Conservation (phyloP, 2,329 filamentous ascomycete genomes). For the Nemania diffusa region DNA sequence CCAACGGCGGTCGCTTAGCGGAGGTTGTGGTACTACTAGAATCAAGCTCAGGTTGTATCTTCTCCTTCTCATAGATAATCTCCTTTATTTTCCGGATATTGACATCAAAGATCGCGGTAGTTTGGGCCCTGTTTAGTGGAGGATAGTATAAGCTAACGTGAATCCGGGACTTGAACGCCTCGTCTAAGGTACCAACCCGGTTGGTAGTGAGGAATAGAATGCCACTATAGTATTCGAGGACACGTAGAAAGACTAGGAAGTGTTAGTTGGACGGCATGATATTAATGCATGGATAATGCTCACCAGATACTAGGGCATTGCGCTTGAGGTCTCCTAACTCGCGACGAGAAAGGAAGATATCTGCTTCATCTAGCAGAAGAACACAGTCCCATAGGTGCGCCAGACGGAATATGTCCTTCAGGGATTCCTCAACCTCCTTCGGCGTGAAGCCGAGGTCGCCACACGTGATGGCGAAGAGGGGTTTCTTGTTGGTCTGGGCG, state of each 20-base stretch:
- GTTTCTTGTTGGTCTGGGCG: constrained; percentile 1
- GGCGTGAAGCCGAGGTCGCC: constrained; percentile 6
- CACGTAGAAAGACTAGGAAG: constrained; percentile 14
- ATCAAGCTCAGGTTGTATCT: not conserved
- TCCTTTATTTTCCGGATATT: constrained; percentile 8
- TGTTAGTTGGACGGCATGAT: not conserved
- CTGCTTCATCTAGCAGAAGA: constrained; percentile 18
- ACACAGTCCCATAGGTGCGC: constrained; percentile 16
- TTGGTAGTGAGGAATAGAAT: constrained; percentile 24
- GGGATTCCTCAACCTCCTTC: not conserved
- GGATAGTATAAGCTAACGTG: constrained; percentile 20
- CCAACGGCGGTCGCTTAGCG: not conserved
- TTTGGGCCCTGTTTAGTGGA: not conserved
- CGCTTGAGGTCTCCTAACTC: constrained; percentile 4
- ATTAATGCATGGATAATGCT: not conserved
- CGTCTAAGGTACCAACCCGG: constrained; percentile 5
- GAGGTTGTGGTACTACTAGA: not conserved
- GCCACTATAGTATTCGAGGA: constrained; percentile 20
- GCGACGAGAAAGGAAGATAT: constrained; percentile 6
- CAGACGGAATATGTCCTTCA: constrained; percentile 7
- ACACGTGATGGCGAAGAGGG: constrained; percentile 15
- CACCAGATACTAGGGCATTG: constrained; percentile 22
- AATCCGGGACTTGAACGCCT: constrained; percentile 17
- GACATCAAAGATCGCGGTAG: not conserved
- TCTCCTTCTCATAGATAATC: not conserved